phyloP scores from a whole-genome alignment of 1,284 basidiomycete species.

The Austropuccinia psidii region DNA sequence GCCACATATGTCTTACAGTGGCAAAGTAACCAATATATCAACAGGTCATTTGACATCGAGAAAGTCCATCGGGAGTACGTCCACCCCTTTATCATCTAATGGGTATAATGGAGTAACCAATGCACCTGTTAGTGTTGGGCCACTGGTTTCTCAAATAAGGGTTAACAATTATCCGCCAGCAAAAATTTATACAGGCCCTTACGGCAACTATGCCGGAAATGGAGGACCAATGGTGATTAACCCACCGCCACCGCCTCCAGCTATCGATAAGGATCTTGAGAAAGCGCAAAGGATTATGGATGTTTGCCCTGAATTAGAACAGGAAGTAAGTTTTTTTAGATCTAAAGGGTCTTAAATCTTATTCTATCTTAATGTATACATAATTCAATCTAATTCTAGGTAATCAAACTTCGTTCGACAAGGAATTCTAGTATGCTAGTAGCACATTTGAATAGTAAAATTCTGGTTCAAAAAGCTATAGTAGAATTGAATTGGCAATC shows the following conservation, averaged over 20 bases:
- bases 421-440: slow-evolving; percentile 17
- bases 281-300: slow-evolving; percentile 15
- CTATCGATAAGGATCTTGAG: slow-evolving; percentile 30
- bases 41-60: not conserved
- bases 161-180: slow-evolving; percentile 30
- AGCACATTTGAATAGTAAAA: slow-evolving; percentile 2
- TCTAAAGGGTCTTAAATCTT: not conserved
- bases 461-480: not conserved
- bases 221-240: not conserved
- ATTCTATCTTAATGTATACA: not conserved
- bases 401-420: slow-evolving; percentile 20
- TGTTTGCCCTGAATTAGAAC: slow-evolving; percentile 26
- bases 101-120: not conserved
- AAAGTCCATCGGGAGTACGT: not conserved
- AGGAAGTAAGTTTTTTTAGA: slow-evolving; percentile 2
- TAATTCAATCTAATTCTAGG: not conserved
- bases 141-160: not conserved
- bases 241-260: not conserved
- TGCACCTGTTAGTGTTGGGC: not conserved
- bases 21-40: not conserved
- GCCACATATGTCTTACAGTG: not conserved
- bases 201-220: not conserved
- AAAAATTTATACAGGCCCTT: not conserved
- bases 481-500: slow-evolving; percentile 8
- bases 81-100: not conserved